These are phyloP conservation scores for Exophiala lecanii-corni DNA, from an alignment of 2,329 filamentous ascomycete species.

Conservation along the genomic window DNA sequence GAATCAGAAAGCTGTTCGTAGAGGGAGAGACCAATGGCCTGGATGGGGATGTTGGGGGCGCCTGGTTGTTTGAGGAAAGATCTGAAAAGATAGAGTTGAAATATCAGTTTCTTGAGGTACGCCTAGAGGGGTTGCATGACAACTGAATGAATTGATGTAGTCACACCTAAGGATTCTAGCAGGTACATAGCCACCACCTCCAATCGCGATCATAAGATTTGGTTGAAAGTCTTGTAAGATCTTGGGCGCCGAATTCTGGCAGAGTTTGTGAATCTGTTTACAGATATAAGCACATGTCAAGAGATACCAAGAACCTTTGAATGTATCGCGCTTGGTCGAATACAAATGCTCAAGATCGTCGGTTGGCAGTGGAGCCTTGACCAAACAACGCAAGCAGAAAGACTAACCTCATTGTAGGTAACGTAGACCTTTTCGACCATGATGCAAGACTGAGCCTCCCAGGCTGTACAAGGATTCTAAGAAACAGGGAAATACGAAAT, in stretches of 20 bases:
- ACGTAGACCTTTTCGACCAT: conserved; percentile 86
- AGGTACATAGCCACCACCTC: conserved; percentile 93
- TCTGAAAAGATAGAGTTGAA: conserved; percentile 32
- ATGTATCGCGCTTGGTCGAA: background rate
- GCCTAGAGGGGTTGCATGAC: too few relatives aligned
- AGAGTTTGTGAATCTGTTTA: conserved; percentile 88
- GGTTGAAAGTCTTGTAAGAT: conserved; percentile 85
- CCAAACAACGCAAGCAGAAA: too few relatives aligned
- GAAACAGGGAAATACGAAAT: too few relatives aligned
- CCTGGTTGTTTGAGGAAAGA: conserved; percentile 92
- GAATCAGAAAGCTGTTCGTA: conserved; percentile 76
- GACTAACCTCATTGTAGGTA: conserved; percentile 81
- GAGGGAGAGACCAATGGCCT: conserved; percentile 95
- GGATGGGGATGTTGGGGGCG: conserved; percentile 92
- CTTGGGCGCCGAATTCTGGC: conserved; percentile 73
- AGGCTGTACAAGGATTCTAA: background rate
- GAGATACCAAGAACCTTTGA: background rate
- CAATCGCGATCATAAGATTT: conserved; percentile 97
- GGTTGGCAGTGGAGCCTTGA: too few relatives aligned
- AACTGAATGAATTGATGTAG: too few relatives aligned
- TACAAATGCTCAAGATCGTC: background rate
- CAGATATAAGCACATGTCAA: background rate
- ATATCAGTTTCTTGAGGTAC: too few relatives aligned
- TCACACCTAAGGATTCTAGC: conserved; percentile 80
- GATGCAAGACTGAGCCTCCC: conserved; percentile 6